Percentiles rank a stretch among this genome's conserved stretches.
phyloP scores from a whole-genome alignment of 208 protist genomes.

The Angomonas ambiguus region DNA sequence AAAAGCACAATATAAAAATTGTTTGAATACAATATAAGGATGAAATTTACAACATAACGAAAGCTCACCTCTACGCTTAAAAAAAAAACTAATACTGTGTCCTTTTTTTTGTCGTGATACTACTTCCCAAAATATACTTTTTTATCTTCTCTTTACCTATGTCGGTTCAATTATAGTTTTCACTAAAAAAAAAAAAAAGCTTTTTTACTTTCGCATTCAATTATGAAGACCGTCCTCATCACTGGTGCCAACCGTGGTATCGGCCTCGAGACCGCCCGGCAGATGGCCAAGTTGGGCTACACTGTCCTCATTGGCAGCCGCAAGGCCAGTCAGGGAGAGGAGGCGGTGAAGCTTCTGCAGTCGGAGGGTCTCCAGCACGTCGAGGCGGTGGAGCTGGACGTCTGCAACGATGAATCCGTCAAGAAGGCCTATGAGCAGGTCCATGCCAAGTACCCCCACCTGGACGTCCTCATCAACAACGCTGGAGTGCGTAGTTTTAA shows the following conservation, averaged over 20 bases:
- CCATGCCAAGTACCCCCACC: slow-evolving; percentile 23
- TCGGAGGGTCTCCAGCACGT: slow-evolving; percentile 25
- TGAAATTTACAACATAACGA: no score
- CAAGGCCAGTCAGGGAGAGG: slow-evolving; percentile 30
- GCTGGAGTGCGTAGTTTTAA: slow-evolving; percentile 26
- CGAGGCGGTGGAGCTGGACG: slow-evolving; percentile 44
- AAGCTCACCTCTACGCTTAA: no score
- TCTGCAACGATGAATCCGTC: slow-evolving; percentile 40
- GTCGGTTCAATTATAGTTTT: neutral
- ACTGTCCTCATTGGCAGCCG: slow-evolving; percentile 66
- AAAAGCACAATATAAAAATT: neutral
- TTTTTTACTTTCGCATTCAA: no score
- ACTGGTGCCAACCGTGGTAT: slow-evolving; percentile 84
- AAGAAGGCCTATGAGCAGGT: slow-evolving; percentile 38
- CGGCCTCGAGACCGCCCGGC: slow-evolving; percentile 57
- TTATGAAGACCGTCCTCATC: slow-evolving; percentile 31
- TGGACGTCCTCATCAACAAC: slow-evolving; percentile 80
- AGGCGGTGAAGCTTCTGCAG: slow-evolving; percentile 28
- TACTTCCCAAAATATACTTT: slow-evolving; percentile 3
- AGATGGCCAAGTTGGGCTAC: slow-evolving; percentile 50
- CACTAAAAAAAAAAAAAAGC: neutral
- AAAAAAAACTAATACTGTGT: slow-evolving; percentile 2
- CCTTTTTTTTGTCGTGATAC: neutral
- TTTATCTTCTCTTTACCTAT: neutral
- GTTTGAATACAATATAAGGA: no score